These are phyloP conservation scores for Lactarius trivialis DNA, from an alignment of 768 basidiomycete genomes.

Conservation along the genomic window DNA sequence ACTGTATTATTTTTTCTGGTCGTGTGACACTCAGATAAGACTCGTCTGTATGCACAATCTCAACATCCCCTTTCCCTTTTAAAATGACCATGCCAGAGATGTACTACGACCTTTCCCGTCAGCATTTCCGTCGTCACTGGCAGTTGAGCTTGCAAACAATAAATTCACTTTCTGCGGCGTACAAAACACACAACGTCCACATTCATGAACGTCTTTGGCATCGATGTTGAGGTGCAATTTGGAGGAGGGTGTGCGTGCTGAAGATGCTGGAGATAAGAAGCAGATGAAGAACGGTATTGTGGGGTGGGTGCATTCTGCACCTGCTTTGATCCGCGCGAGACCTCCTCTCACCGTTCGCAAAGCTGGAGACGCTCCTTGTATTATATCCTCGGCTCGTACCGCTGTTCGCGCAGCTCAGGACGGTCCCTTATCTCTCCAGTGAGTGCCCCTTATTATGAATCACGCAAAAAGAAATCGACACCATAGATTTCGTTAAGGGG, in stretches of 20 bases:
- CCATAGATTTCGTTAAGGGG: conserved; percentile 47
- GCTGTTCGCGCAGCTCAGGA: conserved; percentile 60
- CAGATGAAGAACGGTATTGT: neutral
- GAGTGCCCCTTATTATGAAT: conserved; percentile 29
- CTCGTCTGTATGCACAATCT: too few species aligned
- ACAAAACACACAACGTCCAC: conserved; percentile 65
- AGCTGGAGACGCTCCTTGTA: conserved; percentile 50
- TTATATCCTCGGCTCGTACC: conserved; percentile 61
- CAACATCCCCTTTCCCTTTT: too few species aligned
- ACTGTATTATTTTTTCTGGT: conserved; percentile 46
- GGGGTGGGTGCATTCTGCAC: neutral
- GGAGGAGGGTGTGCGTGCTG: conserved; percentile 19
- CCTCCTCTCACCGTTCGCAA: conserved; percentile 40
- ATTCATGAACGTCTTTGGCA: conserved; percentile 78
- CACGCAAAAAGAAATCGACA: neutral
- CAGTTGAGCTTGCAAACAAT: too few species aligned
- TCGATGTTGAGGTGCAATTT: conserved; percentile 61
- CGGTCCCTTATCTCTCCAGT: conserved; percentile 59
- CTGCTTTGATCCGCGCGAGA: conserved; percentile 25
- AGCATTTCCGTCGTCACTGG: too few species aligned
- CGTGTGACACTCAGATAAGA: conserved; percentile 31
- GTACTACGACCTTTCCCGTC: conserved; percentile 64
- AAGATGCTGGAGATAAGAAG: conserved; percentile 23
- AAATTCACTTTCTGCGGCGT: conserved; percentile 10
- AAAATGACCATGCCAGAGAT: conserved; percentile 66